Conservation (phyloP, 2,329 filamentous ascomycete species). For the Exophiala sp. region DNA sequence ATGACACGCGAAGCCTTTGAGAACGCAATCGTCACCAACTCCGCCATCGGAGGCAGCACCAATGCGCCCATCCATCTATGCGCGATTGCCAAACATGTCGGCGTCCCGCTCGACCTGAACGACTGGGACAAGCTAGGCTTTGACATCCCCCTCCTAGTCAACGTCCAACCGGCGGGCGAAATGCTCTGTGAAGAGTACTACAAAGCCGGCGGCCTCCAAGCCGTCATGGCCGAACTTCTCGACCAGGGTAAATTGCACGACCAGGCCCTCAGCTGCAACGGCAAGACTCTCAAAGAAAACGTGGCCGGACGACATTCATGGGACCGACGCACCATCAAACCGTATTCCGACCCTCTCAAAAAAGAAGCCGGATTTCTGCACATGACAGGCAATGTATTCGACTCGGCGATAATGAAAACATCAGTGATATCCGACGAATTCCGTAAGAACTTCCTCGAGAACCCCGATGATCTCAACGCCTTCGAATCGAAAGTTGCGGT, state of each 20-base stretch:
- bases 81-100: conserved; percentile 54
- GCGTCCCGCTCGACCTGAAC: conserved; percentile 49
- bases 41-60: conserved; percentile 55
- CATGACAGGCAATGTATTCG: conserved; percentile 47
- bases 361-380: conserved; percentile 52
- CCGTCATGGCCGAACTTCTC: conserved; percentile 53
- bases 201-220: conserved; percentile 52
- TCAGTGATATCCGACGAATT: conserved; percentile 49
- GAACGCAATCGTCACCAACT: conserved; percentile 54
- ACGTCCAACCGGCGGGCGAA: conserved; percentile 55
- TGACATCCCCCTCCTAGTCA: conserved; percentile 50
- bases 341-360: conserved; percentile 47
- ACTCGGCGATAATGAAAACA: conserved; percentile 54
- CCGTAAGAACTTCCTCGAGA: conserved; percentile 43
- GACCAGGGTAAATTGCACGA: conserved; percentile 47
- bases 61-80: conserved; percentile 57
- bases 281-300: conserved; percentile 45
- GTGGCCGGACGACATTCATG: conserved; percentile 45
- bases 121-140: conserved; percentile 55
- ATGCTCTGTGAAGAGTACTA: conserved; percentile 54
- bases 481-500: conserved; percentile 49
- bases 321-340: conserved; percentile 48
- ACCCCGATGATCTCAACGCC: conserved; percentile 47
- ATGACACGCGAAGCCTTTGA: conserved; percentile 56
- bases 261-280: conserved; percentile 46